These are phyloP conservation scores for Rhytidhysteron rufulum DNA, from an alignment of 2,329 filamentous ascomycete species.

Conservation along the genomic window DNA sequence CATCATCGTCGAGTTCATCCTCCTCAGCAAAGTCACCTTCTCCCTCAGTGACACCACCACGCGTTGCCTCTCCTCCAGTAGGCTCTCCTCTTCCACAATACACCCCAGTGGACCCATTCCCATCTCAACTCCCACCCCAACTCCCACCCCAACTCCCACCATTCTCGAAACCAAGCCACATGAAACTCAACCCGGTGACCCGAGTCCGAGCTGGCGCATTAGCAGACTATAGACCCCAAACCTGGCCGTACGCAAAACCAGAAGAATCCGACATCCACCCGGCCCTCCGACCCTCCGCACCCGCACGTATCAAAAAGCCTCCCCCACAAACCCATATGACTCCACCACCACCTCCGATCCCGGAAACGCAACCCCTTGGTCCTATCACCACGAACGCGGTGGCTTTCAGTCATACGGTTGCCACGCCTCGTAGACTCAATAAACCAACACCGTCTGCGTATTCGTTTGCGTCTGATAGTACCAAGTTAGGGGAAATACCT, in stretches of 20 bases:
- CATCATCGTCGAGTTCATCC: slow-evolving; percentile 2
- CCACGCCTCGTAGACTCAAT: slow-evolving; percentile 25
- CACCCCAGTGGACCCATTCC: slow-evolving; percentile 7
- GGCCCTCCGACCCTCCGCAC: no score
- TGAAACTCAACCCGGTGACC: slow-evolving; percentile 8
- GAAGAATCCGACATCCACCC: slow-evolving; percentile 4
- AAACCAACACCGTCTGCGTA: slow-evolving; percentile 38
- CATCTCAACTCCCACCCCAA: slow-evolving; percentile 12
- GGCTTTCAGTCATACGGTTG: slow-evolving; percentile 4
- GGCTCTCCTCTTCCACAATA: not conserved
- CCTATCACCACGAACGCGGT: slow-evolving; percentile 10
- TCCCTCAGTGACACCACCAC: slow-evolving; percentile 15
- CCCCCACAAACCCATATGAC: not conserved
- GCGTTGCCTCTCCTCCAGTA: slow-evolving; percentile 15
- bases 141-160: not conserved
- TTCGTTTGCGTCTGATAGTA: slow-evolving; percentile 44
- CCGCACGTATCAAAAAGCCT: slow-evolving; percentile 4
- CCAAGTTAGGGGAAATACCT: slow-evolving; percentile 48
- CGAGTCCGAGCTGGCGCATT: slow-evolving; percentile 22
- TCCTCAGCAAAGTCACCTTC: slow-evolving; percentile 17
- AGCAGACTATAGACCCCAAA: slow-evolving; percentile 17
- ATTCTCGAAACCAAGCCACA: slow-evolving; percentile 1
- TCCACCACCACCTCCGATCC: slow-evolving; percentile 3
- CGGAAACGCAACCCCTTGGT: slow-evolving; percentile 8
- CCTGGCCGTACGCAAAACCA: slow-evolving; percentile 19